Conservation (phyloP, 768 basidiomycete genomes). For the Myochromella boudieri region DNA sequence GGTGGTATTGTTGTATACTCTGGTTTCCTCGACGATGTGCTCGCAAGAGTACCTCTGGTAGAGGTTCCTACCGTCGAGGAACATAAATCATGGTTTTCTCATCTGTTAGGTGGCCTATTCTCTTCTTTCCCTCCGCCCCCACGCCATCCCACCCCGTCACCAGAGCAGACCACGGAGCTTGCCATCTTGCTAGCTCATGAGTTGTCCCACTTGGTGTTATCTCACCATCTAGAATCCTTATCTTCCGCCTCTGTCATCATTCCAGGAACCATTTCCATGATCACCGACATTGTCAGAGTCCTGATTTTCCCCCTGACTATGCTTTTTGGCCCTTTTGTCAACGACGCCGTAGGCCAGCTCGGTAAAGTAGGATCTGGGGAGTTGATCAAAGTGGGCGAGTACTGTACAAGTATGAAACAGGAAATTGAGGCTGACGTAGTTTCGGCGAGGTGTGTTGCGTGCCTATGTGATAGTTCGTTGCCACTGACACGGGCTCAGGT, state of each 20-base stretch:
- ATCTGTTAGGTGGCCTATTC: conserved; percentile 48
- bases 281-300: conserved; percentile 74
- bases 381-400: conserved; percentile 66
- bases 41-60: conserved; percentile 45
- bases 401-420: conserved; percentile 78
- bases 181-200: conserved; percentile 94
- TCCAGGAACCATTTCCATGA: conserved; percentile 76
- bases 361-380: conserved; percentile 79
- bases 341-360: conserved; percentile 85
- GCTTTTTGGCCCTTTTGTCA: conserved; percentile 92
- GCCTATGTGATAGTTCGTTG: too few relatives aligned
- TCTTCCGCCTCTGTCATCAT: conserved; percentile 81
- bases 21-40: conserved; percentile 87
- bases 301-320: conserved; percentile 87
- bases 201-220: conserved; percentile 85
- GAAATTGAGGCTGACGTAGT: conserved; percentile 94
- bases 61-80: conserved; percentile 18
- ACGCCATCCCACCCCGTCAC: conserved; percentile 58
- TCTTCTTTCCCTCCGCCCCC: conserved; percentile 25
- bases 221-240: conserved; percentile 91
- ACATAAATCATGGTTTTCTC: conserved; percentile 44
- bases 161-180: conserved; percentile 83
- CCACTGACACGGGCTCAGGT: conserved; percentile 38
- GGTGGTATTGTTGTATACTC: conserved; percentile 95
- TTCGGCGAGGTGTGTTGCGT: conserved; percentile 63